Conservation (phyloP, 306 rosid species). For the Sicyos baderoa region DNA sequence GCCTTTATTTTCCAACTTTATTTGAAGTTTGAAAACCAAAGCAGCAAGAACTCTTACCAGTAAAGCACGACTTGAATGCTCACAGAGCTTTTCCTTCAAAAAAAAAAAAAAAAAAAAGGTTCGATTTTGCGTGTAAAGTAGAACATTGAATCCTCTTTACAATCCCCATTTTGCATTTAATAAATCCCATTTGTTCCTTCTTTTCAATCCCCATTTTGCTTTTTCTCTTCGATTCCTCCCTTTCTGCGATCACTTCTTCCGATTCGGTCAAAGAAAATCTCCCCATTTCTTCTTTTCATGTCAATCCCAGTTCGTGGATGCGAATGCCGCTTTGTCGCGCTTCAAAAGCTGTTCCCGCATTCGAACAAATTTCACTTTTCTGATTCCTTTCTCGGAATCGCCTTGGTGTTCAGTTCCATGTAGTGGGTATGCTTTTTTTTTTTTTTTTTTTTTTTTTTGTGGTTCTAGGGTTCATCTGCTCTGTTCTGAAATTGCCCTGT, state of each 20-base stretch:
- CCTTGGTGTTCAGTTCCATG: conserved; percentile 9
- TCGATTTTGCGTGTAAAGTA: neutral
- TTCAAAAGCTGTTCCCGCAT: conserved; percentile 24
- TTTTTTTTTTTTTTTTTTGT: neutral
- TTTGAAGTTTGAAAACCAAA: neutral
- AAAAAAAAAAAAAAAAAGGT: conserved; percentile 2
- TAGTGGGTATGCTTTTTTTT: conserved; percentile 5
- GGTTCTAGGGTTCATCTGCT: conserved; percentile 14
- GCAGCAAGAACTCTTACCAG: neutral
- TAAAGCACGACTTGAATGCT: too few relatives aligned
- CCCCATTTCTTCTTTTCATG: neutral
- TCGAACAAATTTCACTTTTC: conserved; percentile 18
- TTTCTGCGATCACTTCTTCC: conserved; percentile 7
- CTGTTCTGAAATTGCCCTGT: conserved; percentile 17
- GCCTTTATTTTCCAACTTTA: neutral
- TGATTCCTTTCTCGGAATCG: conserved; percentile 10
- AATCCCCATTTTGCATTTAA: conserved; percentile 35
- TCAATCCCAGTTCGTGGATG: neutral
- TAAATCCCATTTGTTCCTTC: conserved; percentile 8
- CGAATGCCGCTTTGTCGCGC: neutral
- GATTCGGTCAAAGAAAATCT: neutral
- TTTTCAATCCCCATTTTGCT: conserved; percentile 1
- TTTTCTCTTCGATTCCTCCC: conserved; percentile 1
- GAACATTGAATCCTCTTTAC: conserved; percentile 19
- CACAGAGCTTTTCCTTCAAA: conserved; percentile 13